Percentiles rank a stretch among this genome's conserved stretches.
Evolutionary conservation across 129 eudicot species (phyloP).

Genomic region (Pittosporum tobira): DNA sequence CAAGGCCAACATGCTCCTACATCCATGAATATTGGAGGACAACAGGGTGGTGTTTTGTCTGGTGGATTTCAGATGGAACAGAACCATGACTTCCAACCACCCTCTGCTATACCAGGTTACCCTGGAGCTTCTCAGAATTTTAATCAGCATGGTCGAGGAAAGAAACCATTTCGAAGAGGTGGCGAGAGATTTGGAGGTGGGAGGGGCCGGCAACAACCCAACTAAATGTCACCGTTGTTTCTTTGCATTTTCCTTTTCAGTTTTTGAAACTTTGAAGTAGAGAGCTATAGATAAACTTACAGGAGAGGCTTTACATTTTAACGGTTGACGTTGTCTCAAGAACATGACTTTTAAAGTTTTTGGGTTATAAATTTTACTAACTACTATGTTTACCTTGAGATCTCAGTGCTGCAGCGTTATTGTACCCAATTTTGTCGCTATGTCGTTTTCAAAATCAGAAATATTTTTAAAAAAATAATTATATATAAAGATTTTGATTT

Average conservation of each 20-base stretch:
- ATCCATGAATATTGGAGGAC: constrained; percentile 22
- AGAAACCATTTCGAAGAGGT: constrained; percentile 39
- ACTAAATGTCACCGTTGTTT: constrained; percentile 8
- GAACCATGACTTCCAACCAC: constrained; percentile 18
- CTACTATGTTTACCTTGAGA: too few relatives aligned
- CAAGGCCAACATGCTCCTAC: constrained; percentile 20
- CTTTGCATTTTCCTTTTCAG: not conserved
- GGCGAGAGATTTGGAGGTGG: constrained; percentile 58
- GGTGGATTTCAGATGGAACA: constrained; percentile 22
- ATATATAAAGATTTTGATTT: too few relatives aligned
- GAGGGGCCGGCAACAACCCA: constrained; percentile 27
- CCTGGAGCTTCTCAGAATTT: constrained; percentile 14
- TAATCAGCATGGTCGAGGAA: constrained; percentile 26
- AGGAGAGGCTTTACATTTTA: too few relatives aligned
- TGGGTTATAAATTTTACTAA: too few relatives aligned
- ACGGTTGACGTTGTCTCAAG: too few relatives aligned
- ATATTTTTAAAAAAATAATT: too few relatives aligned
- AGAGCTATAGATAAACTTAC: not conserved
- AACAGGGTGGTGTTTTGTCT: constrained; percentile 27
- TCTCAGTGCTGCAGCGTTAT: too few relatives aligned
- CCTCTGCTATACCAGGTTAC: constrained; percentile 14
- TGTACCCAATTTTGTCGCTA: too few relatives aligned
- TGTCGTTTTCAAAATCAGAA: too few relatives aligned
- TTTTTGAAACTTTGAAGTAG: too few relatives aligned
- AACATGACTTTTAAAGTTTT: too few relatives aligned